These are phyloP conservation scores for Dittrichia graveolens DNA, from an alignment of 129 eudicot species.

Conservation along the genomic window DNA sequence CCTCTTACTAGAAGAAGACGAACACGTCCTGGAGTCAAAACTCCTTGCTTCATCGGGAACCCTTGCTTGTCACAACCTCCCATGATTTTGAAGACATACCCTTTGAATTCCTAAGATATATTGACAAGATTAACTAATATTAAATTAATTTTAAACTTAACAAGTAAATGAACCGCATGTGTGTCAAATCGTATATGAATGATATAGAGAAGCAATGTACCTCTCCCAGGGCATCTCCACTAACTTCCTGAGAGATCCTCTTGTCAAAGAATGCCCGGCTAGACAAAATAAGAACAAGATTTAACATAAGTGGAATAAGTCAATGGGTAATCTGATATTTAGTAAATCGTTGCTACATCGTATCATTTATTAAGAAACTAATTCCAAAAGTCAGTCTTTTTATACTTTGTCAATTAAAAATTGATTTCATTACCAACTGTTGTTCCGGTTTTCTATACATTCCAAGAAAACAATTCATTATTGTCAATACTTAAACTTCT, in stretches of 20 bases:
- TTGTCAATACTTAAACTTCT: too few species aligned
- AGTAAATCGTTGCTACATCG: too few species aligned
- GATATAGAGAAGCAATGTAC: slow-evolving; percentile 23
- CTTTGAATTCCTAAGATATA: slow-evolving; percentile 55
- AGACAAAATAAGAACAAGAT: too few species aligned
- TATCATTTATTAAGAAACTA: too few species aligned
- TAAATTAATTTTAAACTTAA: not conserved
- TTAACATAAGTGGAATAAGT: too few species aligned
- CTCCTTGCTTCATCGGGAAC: slow-evolving; percentile 86
- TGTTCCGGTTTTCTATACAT: too few species aligned
- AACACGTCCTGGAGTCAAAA: slow-evolving; percentile 81
- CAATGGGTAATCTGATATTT: too few species aligned
- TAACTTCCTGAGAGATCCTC: slow-evolving; percentile 93
- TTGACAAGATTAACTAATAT: not conserved
- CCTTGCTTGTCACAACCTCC: slow-evolving; percentile 93
- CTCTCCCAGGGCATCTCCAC: slow-evolving; percentile 81
- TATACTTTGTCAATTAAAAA: too few species aligned
- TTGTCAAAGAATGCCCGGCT: slow-evolving; percentile 59
- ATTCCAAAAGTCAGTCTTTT: too few species aligned
- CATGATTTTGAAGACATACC: slow-evolving; percentile 81
- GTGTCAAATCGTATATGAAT: not conserved
- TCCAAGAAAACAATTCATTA: too few species aligned
- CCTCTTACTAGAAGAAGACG: slow-evolving; percentile 72
- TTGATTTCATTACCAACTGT: too few species aligned
- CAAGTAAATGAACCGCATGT: not conserved